These are phyloP conservation scores for Nigrospora sphaerica DNA, from an alignment of 2,329 filamentous ascomycete species.

Conservation along the genomic window DNA sequence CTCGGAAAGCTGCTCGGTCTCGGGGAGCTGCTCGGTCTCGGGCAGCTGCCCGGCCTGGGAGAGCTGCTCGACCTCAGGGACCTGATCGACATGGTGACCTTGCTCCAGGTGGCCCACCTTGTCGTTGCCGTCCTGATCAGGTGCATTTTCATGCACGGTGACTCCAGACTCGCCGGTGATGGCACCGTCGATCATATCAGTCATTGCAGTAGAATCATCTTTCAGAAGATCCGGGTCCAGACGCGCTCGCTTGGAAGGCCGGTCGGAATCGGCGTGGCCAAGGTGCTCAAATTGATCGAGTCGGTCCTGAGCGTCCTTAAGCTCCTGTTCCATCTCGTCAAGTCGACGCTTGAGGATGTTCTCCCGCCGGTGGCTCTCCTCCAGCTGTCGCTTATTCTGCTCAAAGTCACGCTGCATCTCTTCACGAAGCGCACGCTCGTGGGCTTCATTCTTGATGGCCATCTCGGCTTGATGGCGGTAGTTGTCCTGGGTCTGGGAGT, in stretches of 20 bases:
- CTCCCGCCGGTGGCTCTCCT: constrained; percentile 72
- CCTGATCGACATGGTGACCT: no score
- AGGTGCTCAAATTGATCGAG: constrained; percentile 13
- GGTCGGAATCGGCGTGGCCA: background rate
- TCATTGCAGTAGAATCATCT: background rate
- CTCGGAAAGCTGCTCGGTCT: no score
- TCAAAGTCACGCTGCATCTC: constrained; percentile 35
- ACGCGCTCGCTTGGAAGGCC: constrained; percentile 4
- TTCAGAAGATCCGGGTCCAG: constrained; percentile 1
- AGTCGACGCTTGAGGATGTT: constrained; percentile 75
- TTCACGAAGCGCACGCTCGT: constrained; percentile 50
- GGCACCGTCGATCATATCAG: no score
- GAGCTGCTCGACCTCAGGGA: no score
- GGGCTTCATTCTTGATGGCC: constrained; percentile 45
- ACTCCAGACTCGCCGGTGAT: no score
- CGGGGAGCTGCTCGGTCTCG: no score
- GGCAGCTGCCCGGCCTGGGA: no score
- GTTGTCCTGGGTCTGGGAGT: constrained; percentile 59
- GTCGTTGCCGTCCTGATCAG: no score
- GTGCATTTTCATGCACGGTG: no score
- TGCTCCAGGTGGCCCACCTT: no score
- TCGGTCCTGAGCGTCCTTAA: constrained; percentile 20
- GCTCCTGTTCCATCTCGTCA: constrained; percentile 66
- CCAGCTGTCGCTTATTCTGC: constrained; percentile 48
- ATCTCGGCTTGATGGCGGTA: constrained; percentile 43